A percentile compares a stretch with the other conserved stretches of the same genome.
Evolutionary conservation across 2,329 filamentous ascomycete species (phyloP).

Genomic region (Cytospora schulzeri): DNA sequence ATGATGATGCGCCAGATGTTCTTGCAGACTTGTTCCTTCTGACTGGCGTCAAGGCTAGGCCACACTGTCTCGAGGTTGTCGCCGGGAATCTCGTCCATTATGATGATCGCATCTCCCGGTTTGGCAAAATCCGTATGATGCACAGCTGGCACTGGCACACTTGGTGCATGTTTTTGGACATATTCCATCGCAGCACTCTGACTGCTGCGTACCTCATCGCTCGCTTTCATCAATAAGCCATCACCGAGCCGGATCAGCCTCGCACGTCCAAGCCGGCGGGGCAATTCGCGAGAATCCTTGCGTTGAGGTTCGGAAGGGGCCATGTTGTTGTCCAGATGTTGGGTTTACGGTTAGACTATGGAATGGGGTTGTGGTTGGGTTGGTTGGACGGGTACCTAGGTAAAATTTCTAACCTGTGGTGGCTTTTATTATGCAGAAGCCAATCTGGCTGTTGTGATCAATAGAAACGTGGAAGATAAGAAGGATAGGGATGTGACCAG

Average conservation of each 20-base stretch:
- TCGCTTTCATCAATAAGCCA: not conserved
- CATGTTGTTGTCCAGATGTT: too few relatives aligned
- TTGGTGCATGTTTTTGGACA: not conserved
- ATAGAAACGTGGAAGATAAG: too few relatives aligned
- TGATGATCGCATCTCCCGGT: not conserved
- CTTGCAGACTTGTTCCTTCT: not conserved
- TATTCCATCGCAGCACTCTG: conserved; percentile 1
- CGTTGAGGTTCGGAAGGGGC: too few relatives aligned
- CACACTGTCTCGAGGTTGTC: not conserved
- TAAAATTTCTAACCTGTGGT: too few relatives aligned
- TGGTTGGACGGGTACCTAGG: too few relatives aligned
- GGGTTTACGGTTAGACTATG: too few relatives aligned
- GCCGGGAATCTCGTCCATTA: conserved; percentile 4
- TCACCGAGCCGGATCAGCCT: not conserved
- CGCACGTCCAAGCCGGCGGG: not conserved
- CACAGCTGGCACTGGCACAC: not conserved
- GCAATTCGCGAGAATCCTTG: not conserved
- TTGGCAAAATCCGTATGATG: not conserved
- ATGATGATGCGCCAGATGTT: conserved; percentile 1
- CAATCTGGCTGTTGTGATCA: too few relatives aligned
- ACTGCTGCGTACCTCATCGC: not conserved
- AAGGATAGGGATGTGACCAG: too few relatives aligned
- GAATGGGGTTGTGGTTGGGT: too few relatives aligned
- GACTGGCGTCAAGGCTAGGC: not conserved
- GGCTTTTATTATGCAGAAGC: too few relatives aligned